Evolutionary conservation across 345 rosid genomes (phyloP).

Genomic region (Citropsis articulata): DNA sequence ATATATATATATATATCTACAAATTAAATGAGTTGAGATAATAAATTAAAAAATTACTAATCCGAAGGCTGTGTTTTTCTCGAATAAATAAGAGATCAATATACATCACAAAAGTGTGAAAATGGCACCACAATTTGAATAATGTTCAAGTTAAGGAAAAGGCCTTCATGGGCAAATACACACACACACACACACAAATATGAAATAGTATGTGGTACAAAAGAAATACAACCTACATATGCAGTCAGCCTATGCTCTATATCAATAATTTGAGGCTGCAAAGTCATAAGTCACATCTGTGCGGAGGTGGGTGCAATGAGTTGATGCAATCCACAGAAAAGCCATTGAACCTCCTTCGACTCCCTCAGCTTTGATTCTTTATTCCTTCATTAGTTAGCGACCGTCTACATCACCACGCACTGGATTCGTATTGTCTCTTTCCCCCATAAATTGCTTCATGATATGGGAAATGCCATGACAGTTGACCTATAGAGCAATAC

Average conservation of each 20-base stretch:
- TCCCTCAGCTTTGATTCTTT: neutral
- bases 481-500: neutral
- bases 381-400: slow-evolving; percentile 13
- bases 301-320: neutral
- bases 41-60: too few relatives aligned
- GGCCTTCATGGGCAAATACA: neutral
- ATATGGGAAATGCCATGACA: neutral
- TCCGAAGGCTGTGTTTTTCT: too few relatives aligned
- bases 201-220: neutral
- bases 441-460: slow-evolving; percentile 7
- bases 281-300: slow-evolving; percentile 11
- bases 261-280: slow-evolving; percentile 15
- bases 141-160: neutral
- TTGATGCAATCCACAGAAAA: slow-evolving; percentile 8
- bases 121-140: neutral
- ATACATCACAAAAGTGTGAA: too few relatives aligned
- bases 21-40: too few relatives aligned
- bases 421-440: slow-evolving; percentile 14
- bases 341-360: neutral
- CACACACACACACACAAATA: neutral
- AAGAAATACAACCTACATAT: neutral
- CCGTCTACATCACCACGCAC: slow-evolving; percentile 15
- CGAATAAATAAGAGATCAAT: too few relatives aligned
- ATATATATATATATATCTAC: too few relatives aligned
- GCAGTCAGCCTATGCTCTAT: neutral